phyloP scores from a whole-genome alignment of 345 rosid species.

The Passiflora organensis region DNA sequence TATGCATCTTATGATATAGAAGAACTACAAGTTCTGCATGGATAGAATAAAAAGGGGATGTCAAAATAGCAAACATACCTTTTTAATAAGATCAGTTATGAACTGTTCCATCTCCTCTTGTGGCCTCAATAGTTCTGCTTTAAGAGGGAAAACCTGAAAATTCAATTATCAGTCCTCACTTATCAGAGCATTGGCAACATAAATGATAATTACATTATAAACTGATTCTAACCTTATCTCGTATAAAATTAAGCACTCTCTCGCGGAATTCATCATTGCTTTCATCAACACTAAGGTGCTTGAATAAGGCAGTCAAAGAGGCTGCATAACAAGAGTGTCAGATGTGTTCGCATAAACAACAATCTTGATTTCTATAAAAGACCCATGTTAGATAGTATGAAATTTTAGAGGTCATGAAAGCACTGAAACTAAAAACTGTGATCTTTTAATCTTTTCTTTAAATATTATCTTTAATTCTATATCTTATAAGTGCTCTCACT shows the following conservation, averaged over 20 bases:
- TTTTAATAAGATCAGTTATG: slow-evolving; percentile 85
- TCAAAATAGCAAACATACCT: slow-evolving; percentile 34
- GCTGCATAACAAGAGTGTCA: slow-evolving; percentile 43
- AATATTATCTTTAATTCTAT: too few species aligned
- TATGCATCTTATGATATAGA: slow-evolving; percentile 1
- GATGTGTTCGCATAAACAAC: not conserved
- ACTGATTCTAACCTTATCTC: slow-evolving; percentile 66
- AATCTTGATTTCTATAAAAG: too few species aligned
- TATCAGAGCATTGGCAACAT: slow-evolving; percentile 1
- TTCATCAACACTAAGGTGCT: slow-evolving; percentile 70
- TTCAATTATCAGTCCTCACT: slow-evolving; percentile 8
- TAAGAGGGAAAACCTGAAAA: slow-evolving; percentile 79
- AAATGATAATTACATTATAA: not conserved
- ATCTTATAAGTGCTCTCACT: too few species aligned
- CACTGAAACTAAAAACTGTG: too few species aligned
- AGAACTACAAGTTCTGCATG: too few species aligned
- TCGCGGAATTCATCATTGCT: slow-evolving; percentile 74
- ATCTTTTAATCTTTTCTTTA: too few species aligned
- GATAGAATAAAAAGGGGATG: not conserved
- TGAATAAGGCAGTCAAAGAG: slow-evolving; percentile 78
- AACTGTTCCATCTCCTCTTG: slow-evolving; percentile 96
- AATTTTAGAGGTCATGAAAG: too few species aligned
- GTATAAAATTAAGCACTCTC: slow-evolving; percentile 72
- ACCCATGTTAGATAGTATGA: too few species aligned
- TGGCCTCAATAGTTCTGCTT: slow-evolving; percentile 86